Evolutionary conservation across 768 basidiomycete genomes (phyloP), one percentile per base, ranked within the genome.

Genomic region (Hemileccinum impolitum): DNA sequence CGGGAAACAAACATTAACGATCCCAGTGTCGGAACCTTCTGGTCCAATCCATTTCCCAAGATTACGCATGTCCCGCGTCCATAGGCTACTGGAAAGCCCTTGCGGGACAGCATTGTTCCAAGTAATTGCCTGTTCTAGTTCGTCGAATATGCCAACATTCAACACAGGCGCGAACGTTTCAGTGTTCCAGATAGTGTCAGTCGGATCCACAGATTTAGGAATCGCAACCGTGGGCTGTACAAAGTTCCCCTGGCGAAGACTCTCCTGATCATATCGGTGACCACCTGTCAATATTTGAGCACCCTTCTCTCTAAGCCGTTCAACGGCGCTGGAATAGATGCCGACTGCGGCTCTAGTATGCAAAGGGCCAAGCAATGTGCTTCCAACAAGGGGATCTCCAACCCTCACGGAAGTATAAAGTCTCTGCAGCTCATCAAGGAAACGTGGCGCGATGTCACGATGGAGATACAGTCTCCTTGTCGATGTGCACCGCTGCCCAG

Each of bases 21-120:
- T 96, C 7, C 95, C 95, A 35, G 87, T 75, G 66, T 97, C 95
- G 21, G 86, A 88, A 26, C 94, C 94, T 50, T 77, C 75, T 35
- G 93, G 87, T 12, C 94, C 92, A 55, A 95, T 85, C 91, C 93
- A 96, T 70, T 83, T 88, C 44, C 94, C 92, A 45, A 96, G 72
- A 58, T 86, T 84, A 51, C 87, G 75, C 42, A 97, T 60, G 60
- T 91, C 87, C 35, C 82, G 80, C 43, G 94, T 94, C 88, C 94
- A 97, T 2, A 96, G 73, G 52, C 89, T 89, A 61, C 90, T 91
- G 38, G 90, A 92, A 50, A 95, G 70, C n/a, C 93, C 93, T 78
- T 85, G 92, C 12, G 86, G 87, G 45, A 95, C 93, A 36, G 77
- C 79, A 66, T 95, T 95, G 66, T 95, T 94, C 85, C 86, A 91